phyloP scores from a whole-genome alignment of 2,329 filamentous ascomycete genomes.

The Phialemoniopsis sp. region DNA sequence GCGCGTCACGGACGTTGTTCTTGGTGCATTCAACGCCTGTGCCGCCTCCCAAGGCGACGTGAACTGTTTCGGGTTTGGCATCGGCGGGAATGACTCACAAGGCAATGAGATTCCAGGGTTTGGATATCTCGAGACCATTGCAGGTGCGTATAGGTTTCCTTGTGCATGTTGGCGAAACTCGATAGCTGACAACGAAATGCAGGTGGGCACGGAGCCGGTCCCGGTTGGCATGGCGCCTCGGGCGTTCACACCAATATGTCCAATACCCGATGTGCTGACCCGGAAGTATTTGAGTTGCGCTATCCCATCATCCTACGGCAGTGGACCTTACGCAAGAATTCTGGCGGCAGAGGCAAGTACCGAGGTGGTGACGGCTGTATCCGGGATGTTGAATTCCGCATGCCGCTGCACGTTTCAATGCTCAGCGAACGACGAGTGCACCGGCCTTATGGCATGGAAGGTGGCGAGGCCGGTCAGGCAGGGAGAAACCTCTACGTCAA shows the following conservation, averaged over 20 bases:
- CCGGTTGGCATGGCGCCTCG: slow-evolving; percentile 19
- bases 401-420: slow-evolving; percentile 25
- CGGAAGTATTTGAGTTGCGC: slow-evolving; percentile 26
- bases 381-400: slow-evolving; percentile 27
- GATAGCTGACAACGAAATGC: too few relatives aligned
- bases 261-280: slow-evolving; percentile 25
- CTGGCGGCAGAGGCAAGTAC: slow-evolving; percentile 22
- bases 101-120: slow-evolving; percentile 16
- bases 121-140: slow-evolving; percentile 25
- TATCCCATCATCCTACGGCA: slow-evolving; percentile 24
- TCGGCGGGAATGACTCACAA: slow-evolving; percentile 8
- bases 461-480: too few relatives aligned
- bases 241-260: slow-evolving; percentile 24
- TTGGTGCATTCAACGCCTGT: slow-evolving; percentile 19
- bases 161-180: too few relatives aligned
- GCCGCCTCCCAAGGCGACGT: slow-evolving; percentile 23
- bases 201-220: slow-evolving; percentile 27
- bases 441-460: slow-evolving; percentile 26
- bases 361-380: slow-evolving; percentile 26
- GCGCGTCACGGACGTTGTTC: slow-evolving; percentile 24
- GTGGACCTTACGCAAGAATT: slow-evolving; percentile 20
- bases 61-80: slow-evolving; percentile 26
- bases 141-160: too few relatives aligned
- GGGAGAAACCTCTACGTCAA: too few relatives aligned
- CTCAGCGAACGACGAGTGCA: slow-evolving; percentile 28